Evolutionary conservation across 208 protist species (phyloP).

Genomic region (Entamoeba histolytica): DNA sequence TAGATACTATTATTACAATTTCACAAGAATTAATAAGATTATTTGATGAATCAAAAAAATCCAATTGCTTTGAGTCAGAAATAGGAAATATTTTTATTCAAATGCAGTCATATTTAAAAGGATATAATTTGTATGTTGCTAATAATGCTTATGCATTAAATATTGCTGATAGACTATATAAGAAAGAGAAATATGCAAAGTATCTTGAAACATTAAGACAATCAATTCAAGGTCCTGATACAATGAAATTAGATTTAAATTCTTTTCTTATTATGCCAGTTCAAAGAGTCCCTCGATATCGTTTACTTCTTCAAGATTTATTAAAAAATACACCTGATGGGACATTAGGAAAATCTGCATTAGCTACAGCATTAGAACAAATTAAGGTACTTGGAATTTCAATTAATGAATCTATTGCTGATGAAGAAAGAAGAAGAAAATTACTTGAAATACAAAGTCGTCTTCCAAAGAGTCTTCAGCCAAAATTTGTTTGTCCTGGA

Average conservation of each 20-base stretch:
- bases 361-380: not conserved
- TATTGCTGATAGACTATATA: not conserved
- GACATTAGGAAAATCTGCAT: not conserved
- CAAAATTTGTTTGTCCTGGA: not conserved
- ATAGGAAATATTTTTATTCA: not conserved
- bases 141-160: not conserved
- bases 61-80: not conserved
- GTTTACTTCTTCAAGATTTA: not conserved
- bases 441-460: not conserved
- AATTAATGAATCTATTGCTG: not conserved
- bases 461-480: not conserved
- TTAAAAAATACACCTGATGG: not conserved
- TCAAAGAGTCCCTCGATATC: not conserved
- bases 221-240: not conserved
- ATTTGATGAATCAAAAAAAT: not conserved
- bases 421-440: not conserved
- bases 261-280: not conserved
- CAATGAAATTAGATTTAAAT: not conserved
- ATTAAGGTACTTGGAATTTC: not conserved
- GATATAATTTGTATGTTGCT: not conserved
- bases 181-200: not conserved
- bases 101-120: not conserved
- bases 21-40: not conserved
- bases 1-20: not conserved
- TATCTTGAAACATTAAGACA: not conserved